A percentile compares a stretch with the other conserved stretches of the same genome.
phyloP scores from a whole-genome alignment of 305 asterid species.

The Solanum hybrid region DNA sequence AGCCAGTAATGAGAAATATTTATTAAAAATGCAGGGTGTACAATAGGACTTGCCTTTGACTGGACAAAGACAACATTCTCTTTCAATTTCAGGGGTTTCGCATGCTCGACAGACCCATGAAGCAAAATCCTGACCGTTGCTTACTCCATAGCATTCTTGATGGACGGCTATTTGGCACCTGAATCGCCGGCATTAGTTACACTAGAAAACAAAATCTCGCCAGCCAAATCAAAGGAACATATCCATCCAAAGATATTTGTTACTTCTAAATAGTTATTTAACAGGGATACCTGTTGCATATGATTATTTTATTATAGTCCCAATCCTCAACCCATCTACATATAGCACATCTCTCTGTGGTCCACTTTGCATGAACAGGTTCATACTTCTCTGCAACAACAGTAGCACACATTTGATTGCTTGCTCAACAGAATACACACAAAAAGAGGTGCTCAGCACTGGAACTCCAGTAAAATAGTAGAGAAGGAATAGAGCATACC shows the following conservation, averaged over 20 bases:
- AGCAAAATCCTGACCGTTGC: conserved; percentile 57
- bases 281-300: conserved; percentile 76
- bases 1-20: background rate
- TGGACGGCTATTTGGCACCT: conserved; percentile 98
- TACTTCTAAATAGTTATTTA: background rate
- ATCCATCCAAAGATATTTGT: background rate
- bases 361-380: conserved; percentile 81
- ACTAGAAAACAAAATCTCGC: background rate
- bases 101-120: conserved; percentile 98
- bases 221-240: conserved; percentile 9
- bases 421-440: background rate
- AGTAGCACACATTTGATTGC: conserved; percentile 9
- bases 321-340: conserved; percentile 99
- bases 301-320: conserved; percentile 88
- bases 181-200: background rate
- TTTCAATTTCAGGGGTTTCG: conserved; percentile 78
- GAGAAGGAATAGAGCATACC: conserved; percentile 28
- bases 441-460: background rate
- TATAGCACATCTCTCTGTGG: conserved; percentile 91
- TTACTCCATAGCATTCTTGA: conserved; percentile 94
- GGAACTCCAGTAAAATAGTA: background rate
- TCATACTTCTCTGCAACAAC: conserved; percentile 53
- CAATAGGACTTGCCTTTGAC: conserved; percentile 62
- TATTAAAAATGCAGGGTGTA: conserved; percentile 2
- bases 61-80: conserved; percentile 92